Evolutionary conservation across 768 basidiomycete genomes (phyloP).

Genomic region (Hygrocybe coccinea): DNA sequence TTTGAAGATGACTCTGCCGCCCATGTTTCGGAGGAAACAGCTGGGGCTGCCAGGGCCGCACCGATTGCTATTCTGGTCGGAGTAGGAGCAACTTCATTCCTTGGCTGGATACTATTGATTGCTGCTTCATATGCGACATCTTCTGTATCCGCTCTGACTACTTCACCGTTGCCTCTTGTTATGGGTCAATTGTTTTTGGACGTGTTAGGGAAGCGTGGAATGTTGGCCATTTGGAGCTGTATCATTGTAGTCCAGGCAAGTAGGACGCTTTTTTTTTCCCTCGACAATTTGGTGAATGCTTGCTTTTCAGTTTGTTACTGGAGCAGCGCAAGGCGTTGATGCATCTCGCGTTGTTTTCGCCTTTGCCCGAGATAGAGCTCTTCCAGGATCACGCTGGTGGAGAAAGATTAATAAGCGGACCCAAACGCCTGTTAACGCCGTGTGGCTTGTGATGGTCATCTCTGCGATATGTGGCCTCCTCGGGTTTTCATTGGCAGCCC

Average conservation of each 20-base stretch:
- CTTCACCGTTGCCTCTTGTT: slow-evolving; percentile 50
- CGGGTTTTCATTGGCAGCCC: slow-evolving; percentile 59
- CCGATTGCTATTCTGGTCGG: slow-evolving; percentile 67
- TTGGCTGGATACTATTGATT: slow-evolving; percentile 66
- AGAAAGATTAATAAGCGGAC: slow-evolving; percentile 55
- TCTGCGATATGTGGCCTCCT: slow-evolving; percentile 57
- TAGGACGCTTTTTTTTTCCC: not conserved
- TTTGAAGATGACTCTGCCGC: slow-evolving; percentile 66
- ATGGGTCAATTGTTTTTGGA: slow-evolving; percentile 71
- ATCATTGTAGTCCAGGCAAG: slow-evolving; percentile 55
- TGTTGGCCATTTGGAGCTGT: slow-evolving; percentile 68
- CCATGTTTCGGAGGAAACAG: slow-evolving; percentile 68
- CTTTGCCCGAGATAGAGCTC: slow-evolving; percentile 68
- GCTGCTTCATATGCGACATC: slow-evolving; percentile 60
- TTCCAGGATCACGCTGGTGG: slow-evolving; percentile 70
- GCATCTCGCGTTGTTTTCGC: slow-evolving; percentile 73
- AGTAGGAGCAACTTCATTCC: slow-evolving; percentile 51
- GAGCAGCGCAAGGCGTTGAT: slow-evolving; percentile 70
- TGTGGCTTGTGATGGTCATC: slow-evolving; percentile 63
- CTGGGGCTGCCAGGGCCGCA: slow-evolving; percentile 58
- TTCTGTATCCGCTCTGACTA: slow-evolving; percentile 49
- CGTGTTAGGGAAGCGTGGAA: slow-evolving; percentile 60
- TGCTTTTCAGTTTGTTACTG: slow-evolving; percentile 54
- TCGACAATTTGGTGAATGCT: not conserved
- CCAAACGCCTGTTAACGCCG: slow-evolving; percentile 69